Evolutionary conservation across 768 basidiomycete genomes (phyloP).

Genomic region (Hortiboletus campestris): DNA sequence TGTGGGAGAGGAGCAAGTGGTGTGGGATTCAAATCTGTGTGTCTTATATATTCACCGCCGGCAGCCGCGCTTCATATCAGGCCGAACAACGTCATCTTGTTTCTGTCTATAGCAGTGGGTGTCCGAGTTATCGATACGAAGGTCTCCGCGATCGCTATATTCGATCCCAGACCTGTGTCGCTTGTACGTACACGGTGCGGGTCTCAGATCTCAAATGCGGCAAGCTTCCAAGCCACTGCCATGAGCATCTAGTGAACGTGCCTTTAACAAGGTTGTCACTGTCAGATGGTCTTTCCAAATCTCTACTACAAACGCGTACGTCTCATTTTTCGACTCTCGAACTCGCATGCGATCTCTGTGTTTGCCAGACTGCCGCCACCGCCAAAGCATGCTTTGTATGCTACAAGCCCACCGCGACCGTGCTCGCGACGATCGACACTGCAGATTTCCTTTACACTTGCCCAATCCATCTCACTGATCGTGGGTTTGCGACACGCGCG

Average conservation of each 20-base stretch:
- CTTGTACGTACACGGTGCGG: no score
- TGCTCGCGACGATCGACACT: slow-evolving; percentile 80
- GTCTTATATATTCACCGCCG: neutral
- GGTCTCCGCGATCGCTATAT: no score
- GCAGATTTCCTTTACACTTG: slow-evolving; percentile 88
- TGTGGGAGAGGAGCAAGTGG: slow-evolving; percentile 16
- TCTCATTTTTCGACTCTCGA: slow-evolving; percentile 9
- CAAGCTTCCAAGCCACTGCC: no score
- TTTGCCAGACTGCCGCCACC: slow-evolving; percentile 68
- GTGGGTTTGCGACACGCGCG: slow-evolving; percentile 65
- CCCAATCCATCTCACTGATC: slow-evolving; percentile 73
- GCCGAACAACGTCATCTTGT: neutral
- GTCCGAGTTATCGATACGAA: slow-evolving; percentile 10
- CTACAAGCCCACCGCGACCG: slow-evolving; percentile 75
- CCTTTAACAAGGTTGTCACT: neutral
- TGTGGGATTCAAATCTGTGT: slow-evolving; percentile 6
- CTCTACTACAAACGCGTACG: slow-evolving; percentile 88
- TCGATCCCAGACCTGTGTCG: no score
- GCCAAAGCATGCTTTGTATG: slow-evolving; percentile 77
- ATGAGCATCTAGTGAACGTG: no score
- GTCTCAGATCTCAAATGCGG: no score
- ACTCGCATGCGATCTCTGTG: neutral
- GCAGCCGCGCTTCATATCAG: neutral
- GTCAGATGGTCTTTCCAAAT: slow-evolving; percentile 72
- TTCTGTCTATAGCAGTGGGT: neutral